phyloP scores from a whole-genome alignment of 768 basidiomycete species.

The Lactifluus pinguis region DNA sequence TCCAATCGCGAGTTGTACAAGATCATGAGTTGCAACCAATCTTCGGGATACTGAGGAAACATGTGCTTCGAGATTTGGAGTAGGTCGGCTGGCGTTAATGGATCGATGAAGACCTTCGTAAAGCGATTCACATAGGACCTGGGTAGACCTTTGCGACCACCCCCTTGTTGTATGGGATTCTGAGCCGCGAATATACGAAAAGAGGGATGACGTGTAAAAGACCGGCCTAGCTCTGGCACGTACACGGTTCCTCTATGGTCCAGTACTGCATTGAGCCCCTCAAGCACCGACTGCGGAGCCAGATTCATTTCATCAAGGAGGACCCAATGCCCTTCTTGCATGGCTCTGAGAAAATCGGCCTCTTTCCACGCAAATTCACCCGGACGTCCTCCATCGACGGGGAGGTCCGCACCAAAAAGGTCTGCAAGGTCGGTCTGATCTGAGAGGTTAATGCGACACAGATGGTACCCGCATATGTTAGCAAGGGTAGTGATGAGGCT shows the following conservation, averaged over 20 bases:
- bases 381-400: slow-evolving; percentile 81
- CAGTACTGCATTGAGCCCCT: slow-evolving; percentile 91
- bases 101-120: slow-evolving; percentile 92
- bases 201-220: slow-evolving; percentile 81
- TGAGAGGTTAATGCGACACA: slow-evolving; percentile 93
- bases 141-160: slow-evolving; percentile 93
- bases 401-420: slow-evolving; percentile 92
- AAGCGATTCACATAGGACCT: slow-evolving; percentile 97
- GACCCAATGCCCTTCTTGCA: slow-evolving; percentile 97
- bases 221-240: slow-evolving; percentile 88
- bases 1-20: slow-evolving; percentile 67
- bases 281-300: slow-evolving; percentile 91
- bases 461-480: slow-evolving; percentile 60
- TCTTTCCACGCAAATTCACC: slow-evolving; percentile 98
- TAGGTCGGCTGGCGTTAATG: slow-evolving; percentile 71
- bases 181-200: slow-evolving; percentile 98
- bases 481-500: slow-evolving; percentile 86
- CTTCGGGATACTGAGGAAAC: slow-evolving; percentile 50
- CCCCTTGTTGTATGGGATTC: slow-evolving; percentile 92
- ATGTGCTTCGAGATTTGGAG: slow-evolving; percentile 67
- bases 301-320: slow-evolving; percentile 99
- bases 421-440: slow-evolving; percentile 97
- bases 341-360: slow-evolving; percentile 86
- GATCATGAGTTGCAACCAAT: slow-evolving; percentile 66
- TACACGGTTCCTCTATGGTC: slow-evolving; percentile 94